Base-by-base conservation (phyloP, 495 filamentous ascomycete genomes). In the Lophium mytilinum region DNA sequence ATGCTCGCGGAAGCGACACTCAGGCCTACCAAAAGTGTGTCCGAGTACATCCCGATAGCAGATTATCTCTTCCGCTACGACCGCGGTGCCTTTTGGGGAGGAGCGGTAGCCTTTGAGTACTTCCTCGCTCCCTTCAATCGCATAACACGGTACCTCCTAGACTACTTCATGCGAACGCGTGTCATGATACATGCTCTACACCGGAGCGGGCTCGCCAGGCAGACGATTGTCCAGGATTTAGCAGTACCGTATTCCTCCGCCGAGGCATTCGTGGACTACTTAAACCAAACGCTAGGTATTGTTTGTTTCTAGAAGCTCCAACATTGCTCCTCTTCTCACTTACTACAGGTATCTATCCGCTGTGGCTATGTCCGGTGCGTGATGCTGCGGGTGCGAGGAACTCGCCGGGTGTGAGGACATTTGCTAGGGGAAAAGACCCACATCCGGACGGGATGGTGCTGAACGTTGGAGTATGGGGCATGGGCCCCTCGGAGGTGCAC, bases 41-140 rank as follows among this genome's bases (percentile, higher is more conserved):
- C 53, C 35, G 78, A 83, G 37, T 63, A 68, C 15, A 76, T 83
- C 40, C 81, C 80, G 9, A 63, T 83, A 17, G 68, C 66, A 9
- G 80, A 83, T 34, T 83, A 84, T 54, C 75, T 83, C 30, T 83
- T 84, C 66, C 78, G 81, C 9, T 83, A 84, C 63, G 80, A 84
- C 60, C 78, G 81, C 4, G 81, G 81, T 34, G 79, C 73, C 8
- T 84, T 83, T 62, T 83, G 80, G 71, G 76, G 79, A n/a, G 78
- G 78, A 41, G 62, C 65, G 30, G 73, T 76, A 7, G 80, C 76
- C 12, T 83, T 77, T 64, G 56, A 66, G 2, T 81, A 81, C 60
- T 82, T 83, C 68, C 24, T 40, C 12, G 58, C 71, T 9, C 81
- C 81, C 1, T 83, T 83, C 65, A 82, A 72, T 53, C 56, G 59